Percentiles rank a stretch among this genome's conserved stretches.
Conservation (phyloP, 1,284 basidiomycete species). For the Heliocybe sulcata region DNA sequence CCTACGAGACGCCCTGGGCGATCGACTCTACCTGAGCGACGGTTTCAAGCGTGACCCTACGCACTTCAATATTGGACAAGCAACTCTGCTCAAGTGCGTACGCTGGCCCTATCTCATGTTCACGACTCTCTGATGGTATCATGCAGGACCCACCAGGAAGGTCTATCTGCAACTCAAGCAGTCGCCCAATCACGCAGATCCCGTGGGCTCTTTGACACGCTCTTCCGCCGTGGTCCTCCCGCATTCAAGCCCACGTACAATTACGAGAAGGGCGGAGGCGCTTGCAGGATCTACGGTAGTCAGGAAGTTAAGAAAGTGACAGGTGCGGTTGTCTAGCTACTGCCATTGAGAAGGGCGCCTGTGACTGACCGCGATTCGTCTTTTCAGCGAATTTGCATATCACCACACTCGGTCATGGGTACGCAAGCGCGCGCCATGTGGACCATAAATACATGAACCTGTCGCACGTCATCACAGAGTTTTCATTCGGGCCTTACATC, state of each 20-base stretch:
- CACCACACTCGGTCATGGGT: constrained; percentile 93
- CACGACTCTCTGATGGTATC: not conserved
- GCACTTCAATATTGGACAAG: constrained; percentile 79
- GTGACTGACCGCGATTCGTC: not conserved
- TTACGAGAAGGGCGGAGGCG: constrained; percentile 55
- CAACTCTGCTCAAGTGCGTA: constrained; percentile 60
- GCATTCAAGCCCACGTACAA: constrained; percentile 56
- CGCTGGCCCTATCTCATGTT: not conserved
- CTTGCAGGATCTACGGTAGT: constrained; percentile 84
- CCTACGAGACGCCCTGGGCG: constrained; percentile 87
- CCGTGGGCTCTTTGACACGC: constrained; percentile 55
- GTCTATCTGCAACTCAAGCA: constrained; percentile 62
- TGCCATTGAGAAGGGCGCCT: too few relatives aligned
- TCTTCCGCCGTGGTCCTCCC: constrained; percentile 31
- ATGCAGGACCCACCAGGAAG: constrained; percentile 48
- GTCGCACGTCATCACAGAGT: constrained; percentile 93
- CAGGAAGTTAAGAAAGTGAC: constrained; percentile 89
- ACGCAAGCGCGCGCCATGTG: constrained; percentile 81
- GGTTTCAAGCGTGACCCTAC: constrained; percentile 84
- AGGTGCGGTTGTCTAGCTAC: constrained; percentile 28
- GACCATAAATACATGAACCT: constrained; percentile 91
- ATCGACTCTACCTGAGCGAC: constrained; percentile 80
- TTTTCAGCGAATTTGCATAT: constrained; percentile 76
- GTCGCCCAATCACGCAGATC: constrained; percentile 64
- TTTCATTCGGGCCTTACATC: constrained; percentile 95